Evolutionary conservation across 2,329 filamentous ascomycete species (phyloP).

Genomic region (Byssochlamys sp.): DNA sequence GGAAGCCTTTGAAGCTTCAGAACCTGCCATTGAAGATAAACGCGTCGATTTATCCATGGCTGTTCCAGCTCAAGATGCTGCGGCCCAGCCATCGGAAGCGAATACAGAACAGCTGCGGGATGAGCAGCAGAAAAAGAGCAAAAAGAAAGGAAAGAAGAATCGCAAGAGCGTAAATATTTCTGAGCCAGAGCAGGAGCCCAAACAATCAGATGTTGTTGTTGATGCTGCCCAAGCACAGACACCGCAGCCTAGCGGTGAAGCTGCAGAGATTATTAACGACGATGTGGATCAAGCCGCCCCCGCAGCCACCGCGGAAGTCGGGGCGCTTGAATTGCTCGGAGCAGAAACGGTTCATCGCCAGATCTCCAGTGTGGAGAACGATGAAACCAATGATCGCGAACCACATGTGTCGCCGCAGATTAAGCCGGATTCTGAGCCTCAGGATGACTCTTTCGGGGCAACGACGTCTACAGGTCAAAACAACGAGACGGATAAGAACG

Average conservation of each 20-base stretch:
- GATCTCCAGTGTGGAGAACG: conserved; percentile 3
- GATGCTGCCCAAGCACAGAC: background rate
- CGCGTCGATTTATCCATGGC: background rate
- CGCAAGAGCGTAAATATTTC: background rate
- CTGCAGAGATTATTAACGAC: background rate
- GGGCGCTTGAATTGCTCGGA: conserved; percentile 1
- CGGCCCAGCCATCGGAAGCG: background rate
- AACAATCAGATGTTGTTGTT: background rate
- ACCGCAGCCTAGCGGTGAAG: background rate
- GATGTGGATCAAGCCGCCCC: background rate
- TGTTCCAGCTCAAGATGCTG: background rate
- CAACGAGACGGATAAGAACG: background rate
- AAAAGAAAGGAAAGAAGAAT: background rate
- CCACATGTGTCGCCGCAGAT: conserved; percentile 6
- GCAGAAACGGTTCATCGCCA: background rate
- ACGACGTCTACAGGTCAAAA: background rate
- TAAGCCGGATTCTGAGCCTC: background rate
- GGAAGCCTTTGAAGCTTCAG: too few relatives aligned
- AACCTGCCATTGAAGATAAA: background rate
- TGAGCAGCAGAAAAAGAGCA: background rate
- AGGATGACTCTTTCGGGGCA: background rate
- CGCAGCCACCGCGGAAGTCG: conserved; percentile 2
- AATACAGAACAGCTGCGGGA: background rate
- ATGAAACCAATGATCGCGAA: conserved; percentile 6
- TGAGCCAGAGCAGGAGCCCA: background rate